Percentiles rank a stretch among this genome's conserved stretches.
Evolutionary conservation across 2,329 filamentous ascomycete genomes (phyloP).

Genomic region (Tolypocladium ovalisporum): DNA sequence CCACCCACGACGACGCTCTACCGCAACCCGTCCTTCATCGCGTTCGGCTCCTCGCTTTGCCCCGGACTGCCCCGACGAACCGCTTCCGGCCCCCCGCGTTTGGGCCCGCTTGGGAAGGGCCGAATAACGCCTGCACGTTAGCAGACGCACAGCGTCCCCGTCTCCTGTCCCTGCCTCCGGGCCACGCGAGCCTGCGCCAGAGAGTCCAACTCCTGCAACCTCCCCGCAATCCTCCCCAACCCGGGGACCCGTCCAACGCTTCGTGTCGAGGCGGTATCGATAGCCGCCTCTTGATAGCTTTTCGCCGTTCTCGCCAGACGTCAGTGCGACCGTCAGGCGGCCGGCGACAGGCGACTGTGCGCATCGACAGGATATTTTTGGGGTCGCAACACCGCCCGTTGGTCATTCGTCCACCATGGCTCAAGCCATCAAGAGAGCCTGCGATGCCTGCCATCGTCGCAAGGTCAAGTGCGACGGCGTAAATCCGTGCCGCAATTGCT

Average conservation of each 20-base stretch:
- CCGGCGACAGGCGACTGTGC: background rate
- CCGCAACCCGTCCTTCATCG: background rate
- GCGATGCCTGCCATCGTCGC: slow-evolving; percentile 63
- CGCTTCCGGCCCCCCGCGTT: slow-evolving; percentile 15
- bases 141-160: slow-evolving; percentile 10
- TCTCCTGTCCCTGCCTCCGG: slow-evolving; percentile 8
- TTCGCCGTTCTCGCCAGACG: background rate
- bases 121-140: slow-evolving; percentile 24
- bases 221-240: slow-evolving; percentile 17
- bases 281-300: background rate
- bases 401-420: slow-evolving; percentile 25
- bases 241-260: background rate
- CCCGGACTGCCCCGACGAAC: slow-evolving; percentile 5
- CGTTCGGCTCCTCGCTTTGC: background rate
- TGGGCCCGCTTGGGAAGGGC: slow-evolving; percentile 23
- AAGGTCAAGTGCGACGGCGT: slow-evolving; percentile 66
- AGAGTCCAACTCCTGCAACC: background rate
- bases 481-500: slow-evolving; percentile 62
- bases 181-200: slow-evolving; percentile 5
- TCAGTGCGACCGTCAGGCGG: background rate
- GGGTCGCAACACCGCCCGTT: background rate
- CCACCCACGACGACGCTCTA: background rate
- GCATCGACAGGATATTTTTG: background rate
- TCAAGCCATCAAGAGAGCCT: slow-evolving; percentile 49
- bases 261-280: slow-evolving; percentile 2